Conservation (phyloP, 305 asterid species). For the Fraxinus dipetala region DNA sequence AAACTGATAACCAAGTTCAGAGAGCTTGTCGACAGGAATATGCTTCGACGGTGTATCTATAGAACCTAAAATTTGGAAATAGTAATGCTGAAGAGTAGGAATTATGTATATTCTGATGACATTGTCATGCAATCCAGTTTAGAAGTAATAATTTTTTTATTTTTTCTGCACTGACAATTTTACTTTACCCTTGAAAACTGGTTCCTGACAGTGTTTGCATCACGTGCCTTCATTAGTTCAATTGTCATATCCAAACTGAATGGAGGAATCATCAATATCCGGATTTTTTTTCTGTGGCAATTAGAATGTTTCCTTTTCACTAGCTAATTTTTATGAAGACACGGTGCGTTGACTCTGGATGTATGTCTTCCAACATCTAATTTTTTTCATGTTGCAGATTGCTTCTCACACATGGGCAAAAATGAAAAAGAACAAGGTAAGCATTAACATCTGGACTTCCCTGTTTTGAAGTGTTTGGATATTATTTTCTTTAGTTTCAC, state of each 20-base stretch:
- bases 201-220: neutral
- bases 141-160: neutral
- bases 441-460: constrained; percentile 17
- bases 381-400: constrained; percentile 51
- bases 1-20: neutral
- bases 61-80: constrained; percentile 4
- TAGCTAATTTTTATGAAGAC: neutral
- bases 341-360: neutral
- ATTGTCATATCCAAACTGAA: neutral
- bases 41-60: neutral
- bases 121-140: neutral
- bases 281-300: neutral
- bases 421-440: constrained; percentile 49
- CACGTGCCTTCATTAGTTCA: neutral
- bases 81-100: neutral
- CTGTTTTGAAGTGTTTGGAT: constrained; percentile 7
- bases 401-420: constrained; percentile 74
- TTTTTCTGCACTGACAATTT: neutral
- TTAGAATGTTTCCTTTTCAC: neutral
- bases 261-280: neutral
- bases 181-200: neutral
- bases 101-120: neutral
- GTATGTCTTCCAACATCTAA: neutral
- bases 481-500: constrained; percentile 15
- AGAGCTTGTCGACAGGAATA: neutral